Percentiles rank a stretch among this genome's conserved stretches.
Evolutionary conservation across 2,329 filamentous ascomycete genomes (phyloP).

Genomic region (Trichoderma semiorbis): DNA sequence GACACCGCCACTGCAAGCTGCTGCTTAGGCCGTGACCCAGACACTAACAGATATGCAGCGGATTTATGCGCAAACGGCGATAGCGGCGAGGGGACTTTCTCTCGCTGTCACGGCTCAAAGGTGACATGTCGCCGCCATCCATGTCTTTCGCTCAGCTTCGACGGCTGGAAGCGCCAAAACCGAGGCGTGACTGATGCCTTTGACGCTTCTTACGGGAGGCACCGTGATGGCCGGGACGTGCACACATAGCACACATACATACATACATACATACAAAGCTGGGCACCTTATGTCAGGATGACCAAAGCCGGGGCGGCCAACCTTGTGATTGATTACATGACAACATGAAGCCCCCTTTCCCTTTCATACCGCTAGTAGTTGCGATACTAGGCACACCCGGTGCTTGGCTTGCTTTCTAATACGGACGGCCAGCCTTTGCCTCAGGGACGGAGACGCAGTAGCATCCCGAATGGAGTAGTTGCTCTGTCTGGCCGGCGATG

Average conservation of each 20-base stretch:
- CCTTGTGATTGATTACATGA: background rate
- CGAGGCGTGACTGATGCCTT: background rate
- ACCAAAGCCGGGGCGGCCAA: background rate
- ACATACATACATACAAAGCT: background rate
- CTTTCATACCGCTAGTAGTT: background rate
- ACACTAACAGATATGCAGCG: slow-evolving; percentile 24
- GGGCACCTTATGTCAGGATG: background rate
- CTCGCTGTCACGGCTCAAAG: background rate
- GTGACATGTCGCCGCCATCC: slow-evolving; percentile 18
- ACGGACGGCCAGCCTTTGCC: background rate
- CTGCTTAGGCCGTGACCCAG: slow-evolving; percentile 6
- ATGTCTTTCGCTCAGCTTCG: slow-evolving; percentile 29
- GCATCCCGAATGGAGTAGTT: background rate
- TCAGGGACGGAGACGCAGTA: background rate
- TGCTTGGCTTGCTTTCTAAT: background rate
- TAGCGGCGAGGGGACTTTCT: background rate
- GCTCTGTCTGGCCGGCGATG: background rate
- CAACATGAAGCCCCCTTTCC: background rate
- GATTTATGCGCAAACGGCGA: background rate
- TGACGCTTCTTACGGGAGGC: background rate
- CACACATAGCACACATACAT: background rate
- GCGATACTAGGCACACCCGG: background rate
- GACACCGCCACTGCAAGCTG: slow-evolving; percentile 14
- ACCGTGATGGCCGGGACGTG: background rate
- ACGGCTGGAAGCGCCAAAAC: slow-evolving; percentile 9